Evolutionary conservation across 2,329 filamentous ascomycete genomes (phyloP).

Genomic region (Colletotrichum sp.): DNA sequence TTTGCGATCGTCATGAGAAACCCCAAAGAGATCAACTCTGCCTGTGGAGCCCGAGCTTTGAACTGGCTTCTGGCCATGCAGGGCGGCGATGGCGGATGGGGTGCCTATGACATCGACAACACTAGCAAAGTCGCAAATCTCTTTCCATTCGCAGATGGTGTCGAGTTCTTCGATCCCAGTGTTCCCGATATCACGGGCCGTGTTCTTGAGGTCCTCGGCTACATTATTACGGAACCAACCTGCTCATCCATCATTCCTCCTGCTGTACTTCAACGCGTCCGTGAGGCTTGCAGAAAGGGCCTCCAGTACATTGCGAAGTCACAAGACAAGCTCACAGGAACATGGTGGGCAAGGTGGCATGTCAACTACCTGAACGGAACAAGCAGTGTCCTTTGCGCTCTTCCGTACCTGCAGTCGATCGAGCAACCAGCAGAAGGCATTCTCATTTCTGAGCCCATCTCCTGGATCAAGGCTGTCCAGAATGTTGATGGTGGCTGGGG

Average conservation of each 20-base stretch:
- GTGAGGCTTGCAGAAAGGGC: neutral
- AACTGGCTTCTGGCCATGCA: constrained; percentile 1
- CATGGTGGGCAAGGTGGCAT: constrained; percentile 6
- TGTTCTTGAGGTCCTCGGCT: neutral
- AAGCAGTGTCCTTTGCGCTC: neutral
- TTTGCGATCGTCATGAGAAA: neutral
- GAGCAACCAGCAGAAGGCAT: neutral
- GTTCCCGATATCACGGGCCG: constrained; percentile 2
- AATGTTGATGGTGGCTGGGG: constrained; percentile 2
- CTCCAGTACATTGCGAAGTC: neutral
- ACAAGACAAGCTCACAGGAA: neutral
- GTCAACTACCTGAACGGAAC: constrained; percentile 10
- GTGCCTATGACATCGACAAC: neutral
- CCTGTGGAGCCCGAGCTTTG: neutral
- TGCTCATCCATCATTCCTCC: neutral
- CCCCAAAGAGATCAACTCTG: neutral
- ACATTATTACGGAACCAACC: neutral
- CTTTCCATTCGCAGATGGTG: neutral
- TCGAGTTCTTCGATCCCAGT: constrained; percentile 1
- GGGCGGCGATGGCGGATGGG: constrained; percentile 2
- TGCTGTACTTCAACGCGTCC: neutral
- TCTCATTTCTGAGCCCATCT: neutral
- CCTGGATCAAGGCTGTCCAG: neutral
- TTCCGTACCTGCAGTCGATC: neutral
- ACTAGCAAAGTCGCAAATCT: neutral